phyloP scores from a whole-genome alignment of 1,284 basidiomycete genomes.

The Naganishia liquefaciens region DNA sequence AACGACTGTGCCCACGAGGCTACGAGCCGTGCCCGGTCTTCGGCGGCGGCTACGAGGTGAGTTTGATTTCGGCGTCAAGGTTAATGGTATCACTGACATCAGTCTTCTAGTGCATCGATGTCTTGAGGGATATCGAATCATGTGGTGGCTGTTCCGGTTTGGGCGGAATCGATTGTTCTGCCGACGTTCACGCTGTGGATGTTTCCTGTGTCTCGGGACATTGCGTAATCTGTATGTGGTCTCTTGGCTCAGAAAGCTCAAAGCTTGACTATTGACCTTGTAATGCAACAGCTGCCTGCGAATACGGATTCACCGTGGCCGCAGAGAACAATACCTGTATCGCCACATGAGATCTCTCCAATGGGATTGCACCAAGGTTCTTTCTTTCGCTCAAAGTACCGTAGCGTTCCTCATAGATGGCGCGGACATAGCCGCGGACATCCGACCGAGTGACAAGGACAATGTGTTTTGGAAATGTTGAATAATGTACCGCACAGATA shows the following conservation, averaged over 20 bases:
- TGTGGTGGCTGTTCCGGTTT: slow-evolving; percentile 7
- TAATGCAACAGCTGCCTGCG: not conserved
- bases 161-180: slow-evolving; percentile 20
- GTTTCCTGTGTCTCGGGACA: slow-evolving; percentile 10
- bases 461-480: too few relatives aligned
- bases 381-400: too few relatives aligned
- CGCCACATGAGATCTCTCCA: not conserved
- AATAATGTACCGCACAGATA: too few relatives aligned
- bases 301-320: slow-evolving; percentile 1
- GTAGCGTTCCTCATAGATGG: too few relatives aligned
- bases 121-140: slow-evolving; percentile 14
- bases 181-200: slow-evolving; percentile 1
- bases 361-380: too few relatives aligned
- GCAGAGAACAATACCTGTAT: slow-evolving; percentile 21
- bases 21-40: slow-evolving; percentile 24
- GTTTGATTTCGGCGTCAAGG: not conserved
- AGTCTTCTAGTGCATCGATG: slow-evolving; percentile 14
- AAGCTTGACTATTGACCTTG: not conserved
- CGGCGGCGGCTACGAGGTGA: slow-evolving; percentile 19
- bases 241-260: too few relatives aligned
- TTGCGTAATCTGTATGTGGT: slow-evolving; percentile 11
- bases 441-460: too few relatives aligned
- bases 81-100: not conserved
- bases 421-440: too few relatives aligned
- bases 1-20: slow-evolving; percentile 6